Evolutionary conservation across 2,329 filamentous ascomycete species (phyloP), one percentile per base, ranked within the genome.

Genomic region (Fusarium nisikadoi): DNA sequence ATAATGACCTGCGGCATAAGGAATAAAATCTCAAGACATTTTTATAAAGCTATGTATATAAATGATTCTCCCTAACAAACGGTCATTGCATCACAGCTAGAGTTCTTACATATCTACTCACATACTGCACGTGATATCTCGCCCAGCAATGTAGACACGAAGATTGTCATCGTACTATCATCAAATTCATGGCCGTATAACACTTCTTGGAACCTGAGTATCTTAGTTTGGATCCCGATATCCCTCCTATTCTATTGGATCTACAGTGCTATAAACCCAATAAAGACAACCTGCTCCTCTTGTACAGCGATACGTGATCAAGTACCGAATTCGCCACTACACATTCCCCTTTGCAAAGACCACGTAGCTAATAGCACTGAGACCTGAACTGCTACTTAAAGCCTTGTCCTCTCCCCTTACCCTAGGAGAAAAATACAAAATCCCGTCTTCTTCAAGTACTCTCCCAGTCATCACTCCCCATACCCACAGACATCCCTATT

Each of bases 271-370:
- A 25, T 25, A 25, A 25, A 25, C 23, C 23, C 23, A 25, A 25
- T 25, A 25, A 25, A 25, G 23, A 25, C 23, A 25, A 25, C 23
- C 23, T 25, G 23, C 5, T 25, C 23, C 23, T 25, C 23, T 25
- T 25, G 23, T 25, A 25, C 23, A 25, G 23, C 23, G 23, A 25
- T 25, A 5, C 23, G 23, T 25, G 23, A 25, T 25, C 23, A 25
- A 25, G 23, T 25, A 25, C 23, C 23, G 23, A 25, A 25, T 25
- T 25, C 23, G 23, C 23, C 29, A 23, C 16, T 31, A 2, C 5
- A 10, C 11, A 19, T 3, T 17, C 11, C 11, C 20, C 11, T 19
- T n/a, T n/a, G 2, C 3, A 17, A 16, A 5, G 0, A 31, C 8
- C 17, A 23, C 14, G 7, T 31, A 11, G 17, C 7, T 17, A 0